Conservation (phyloP, 495 filamentous ascomycete genomes). For the Aspergillus baeticus region DNA sequence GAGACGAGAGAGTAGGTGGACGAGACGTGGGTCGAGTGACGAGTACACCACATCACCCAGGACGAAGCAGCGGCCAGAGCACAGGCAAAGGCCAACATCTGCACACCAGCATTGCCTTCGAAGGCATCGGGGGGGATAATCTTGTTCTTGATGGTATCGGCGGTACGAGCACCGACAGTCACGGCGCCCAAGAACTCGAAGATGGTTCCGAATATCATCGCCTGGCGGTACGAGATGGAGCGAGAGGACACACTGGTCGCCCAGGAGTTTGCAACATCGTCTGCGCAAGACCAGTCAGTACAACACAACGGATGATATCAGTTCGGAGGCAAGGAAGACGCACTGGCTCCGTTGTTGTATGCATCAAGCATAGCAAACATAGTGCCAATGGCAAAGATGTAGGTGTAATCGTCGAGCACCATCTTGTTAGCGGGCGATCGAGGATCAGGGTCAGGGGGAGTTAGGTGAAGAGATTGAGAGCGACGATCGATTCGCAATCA, state of each 20-base stretch:
- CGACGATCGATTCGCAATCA: not conserved
- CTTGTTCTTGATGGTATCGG: slow-evolving; percentile 60
- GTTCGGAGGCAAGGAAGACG: slow-evolving; percentile 34
- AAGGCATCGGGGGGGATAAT: slow-evolving; percentile 54
- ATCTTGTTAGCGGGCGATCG: slow-evolving; percentile 33
- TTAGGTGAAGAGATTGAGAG: not conserved
- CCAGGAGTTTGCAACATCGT: slow-evolving; percentile 80
- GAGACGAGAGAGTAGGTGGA: slow-evolving; percentile 65
- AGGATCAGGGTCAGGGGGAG: not conserved
- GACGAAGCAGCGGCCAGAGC: slow-evolving; percentile 54
- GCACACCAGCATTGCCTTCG: slow-evolving; percentile 51
- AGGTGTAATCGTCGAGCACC: slow-evolving; percentile 59
- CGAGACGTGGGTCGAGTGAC: slow-evolving; percentile 60
- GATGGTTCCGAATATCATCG: slow-evolving; percentile 64
- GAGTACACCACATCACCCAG: slow-evolving; percentile 64
- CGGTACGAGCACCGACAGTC: slow-evolving; percentile 57
- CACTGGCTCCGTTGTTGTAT: slow-evolving; percentile 67
- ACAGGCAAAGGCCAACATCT: slow-evolving; percentile 61
- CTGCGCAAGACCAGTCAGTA: slow-evolving; percentile 16
- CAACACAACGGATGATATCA: not conserved
- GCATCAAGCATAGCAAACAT: slow-evolving; percentile 75
- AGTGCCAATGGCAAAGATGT: slow-evolving; percentile 73
- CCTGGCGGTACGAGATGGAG: slow-evolving; percentile 64
- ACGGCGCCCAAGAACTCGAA: slow-evolving; percentile 64
- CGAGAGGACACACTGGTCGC: slow-evolving; percentile 69